Conservation (phyloP, 345 rosid genomes). For the Carallia brachiata region DNA sequence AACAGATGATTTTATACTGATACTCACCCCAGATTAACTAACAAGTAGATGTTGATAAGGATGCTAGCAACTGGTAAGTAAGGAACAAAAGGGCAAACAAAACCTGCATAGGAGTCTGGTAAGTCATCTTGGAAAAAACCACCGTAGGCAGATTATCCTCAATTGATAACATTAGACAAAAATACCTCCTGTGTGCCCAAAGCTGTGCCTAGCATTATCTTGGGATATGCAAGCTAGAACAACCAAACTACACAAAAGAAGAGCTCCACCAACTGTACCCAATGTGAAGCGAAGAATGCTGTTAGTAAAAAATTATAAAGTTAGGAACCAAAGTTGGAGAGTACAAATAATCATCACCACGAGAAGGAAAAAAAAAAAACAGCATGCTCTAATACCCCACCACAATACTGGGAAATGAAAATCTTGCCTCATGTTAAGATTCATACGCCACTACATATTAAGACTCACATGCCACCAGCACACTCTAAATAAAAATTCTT, state of each 20-base stretch:
- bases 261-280: conserved; percentile 46
- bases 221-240: conserved; percentile 54
- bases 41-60: conserved; percentile 52
- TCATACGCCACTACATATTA: too few relatives aligned
- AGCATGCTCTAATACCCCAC: too few relatives aligned
- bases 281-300: conserved; percentile 49
- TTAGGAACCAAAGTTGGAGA: neutral
- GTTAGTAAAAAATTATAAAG: conserved; percentile 3
- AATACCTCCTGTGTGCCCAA: conserved; percentile 67
- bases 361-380: too few relatives aligned
- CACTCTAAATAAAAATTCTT: neutral
- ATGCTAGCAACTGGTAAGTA: conserved; percentile 56
- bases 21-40: conserved; percentile 64
- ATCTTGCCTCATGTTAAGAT: too few relatives aligned
- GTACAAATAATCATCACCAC: neutral
- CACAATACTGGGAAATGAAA: too few relatives aligned
- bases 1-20: neutral
- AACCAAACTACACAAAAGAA: conserved; percentile 54
- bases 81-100: conserved; percentile 60
- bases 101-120: conserved; percentile 39
- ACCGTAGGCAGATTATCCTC: too few relatives aligned
- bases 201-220: conserved; percentile 62
- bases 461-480: neutral
- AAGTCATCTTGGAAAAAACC: neutral
- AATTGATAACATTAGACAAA: neutral